Conservation (phyloP, 139 green algal genomes). For the Volvox reticuliferus region DNA sequence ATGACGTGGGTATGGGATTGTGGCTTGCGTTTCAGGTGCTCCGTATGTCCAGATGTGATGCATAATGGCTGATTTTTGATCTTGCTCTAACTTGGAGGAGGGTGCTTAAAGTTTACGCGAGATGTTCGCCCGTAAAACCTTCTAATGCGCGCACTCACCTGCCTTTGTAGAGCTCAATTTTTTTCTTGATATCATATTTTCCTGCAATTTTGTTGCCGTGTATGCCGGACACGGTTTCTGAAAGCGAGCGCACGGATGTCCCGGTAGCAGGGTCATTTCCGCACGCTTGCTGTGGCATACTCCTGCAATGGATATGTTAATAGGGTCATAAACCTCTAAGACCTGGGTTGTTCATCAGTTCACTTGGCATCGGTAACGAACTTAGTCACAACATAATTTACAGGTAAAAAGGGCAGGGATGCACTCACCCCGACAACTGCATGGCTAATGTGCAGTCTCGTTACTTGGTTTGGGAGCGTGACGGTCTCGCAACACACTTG, state of each 20-base stretch:
- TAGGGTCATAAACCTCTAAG: no score
- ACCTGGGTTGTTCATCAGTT: no score
- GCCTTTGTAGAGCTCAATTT: constrained; percentile 77
- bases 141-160: constrained; percentile 54
- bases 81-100: no score
- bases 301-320: neutral
- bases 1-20: neutral
- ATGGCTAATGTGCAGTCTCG: neutral
- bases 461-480: no score
- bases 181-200: constrained; percentile 41
- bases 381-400: neutral
- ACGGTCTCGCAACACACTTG: no score
- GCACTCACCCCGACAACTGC: constrained; percentile 14
- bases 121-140: neutral
- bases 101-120: no score
- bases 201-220: neutral
- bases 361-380: no score
- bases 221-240: neutral
- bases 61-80: neutral
- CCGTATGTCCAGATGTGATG: neutral
- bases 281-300: neutral
- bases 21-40: no score
- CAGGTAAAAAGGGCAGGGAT: neutral
- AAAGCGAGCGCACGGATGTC: constrained; percentile 5
- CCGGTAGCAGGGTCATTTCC: neutral